Evolutionary conservation across 768 basidiomycete genomes (phyloP), one percentile per base, ranked within the genome.

Genomic region (Tulasnella calospora): DNA sequence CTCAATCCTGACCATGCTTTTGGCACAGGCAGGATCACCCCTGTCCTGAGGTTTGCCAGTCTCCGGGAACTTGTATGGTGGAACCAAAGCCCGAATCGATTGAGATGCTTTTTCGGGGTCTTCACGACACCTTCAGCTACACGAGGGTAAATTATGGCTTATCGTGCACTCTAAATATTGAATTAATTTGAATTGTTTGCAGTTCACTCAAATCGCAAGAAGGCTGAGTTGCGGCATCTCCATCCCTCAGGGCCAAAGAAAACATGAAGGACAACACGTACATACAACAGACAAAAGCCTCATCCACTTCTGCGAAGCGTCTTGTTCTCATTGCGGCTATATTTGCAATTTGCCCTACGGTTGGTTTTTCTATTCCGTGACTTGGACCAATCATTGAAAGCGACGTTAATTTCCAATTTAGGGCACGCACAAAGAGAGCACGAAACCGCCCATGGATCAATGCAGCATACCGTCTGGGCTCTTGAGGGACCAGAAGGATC

Each of bases 401-500:
- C 3, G 12, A 21, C 35, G 15, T 10, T n/a, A 27, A 41, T 55
- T 17, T n/a, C 36, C 57, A 21, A 21, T 38, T 10, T 61, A 91
- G 90, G 88, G 0, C 90, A 91, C 78, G 78, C 88, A 0, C 89
- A 91, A 77, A 85, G 87, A 79, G 89, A 90, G 67, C 90, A 91
- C 51, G 89, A 90, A 61, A 91, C 90, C 0, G 85, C 85, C 21
- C 90, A 91, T 78, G 91, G 90, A 4, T 90, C 89, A 0, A 91
- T 91, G 90, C 87, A 89, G 0, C 85, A 83, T 77, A 88, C 89
- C 0, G 84, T 85, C 51, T 91, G 91, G 91, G 84, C 87, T 0
- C 81, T 90, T 3, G 89, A 90, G 74, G 88, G 87, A 0, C 86
- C 86, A 0, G 88, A 89, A 10, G 88, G 86, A 19, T 85, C 84